Conservation (phyloP, 1,284 basidiomycete genomes). For the Malassezia psittaci region DNA sequence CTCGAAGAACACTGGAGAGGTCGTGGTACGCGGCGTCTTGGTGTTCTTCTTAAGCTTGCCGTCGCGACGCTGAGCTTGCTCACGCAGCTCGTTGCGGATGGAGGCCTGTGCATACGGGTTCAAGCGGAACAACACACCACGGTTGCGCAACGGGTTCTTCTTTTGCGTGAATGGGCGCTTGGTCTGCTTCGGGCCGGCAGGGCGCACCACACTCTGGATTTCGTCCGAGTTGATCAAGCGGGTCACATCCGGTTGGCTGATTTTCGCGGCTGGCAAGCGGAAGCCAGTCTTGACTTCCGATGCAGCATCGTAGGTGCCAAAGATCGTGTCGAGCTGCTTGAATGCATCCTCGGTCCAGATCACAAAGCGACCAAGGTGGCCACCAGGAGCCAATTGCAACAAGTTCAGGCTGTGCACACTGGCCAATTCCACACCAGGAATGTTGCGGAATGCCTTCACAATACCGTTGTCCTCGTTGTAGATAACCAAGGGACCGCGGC, state of each 20-base stretch:
- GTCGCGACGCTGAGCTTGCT: conserved; percentile 36
- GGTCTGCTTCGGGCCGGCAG: conserved; percentile 66
- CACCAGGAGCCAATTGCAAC: conserved; percentile 97
- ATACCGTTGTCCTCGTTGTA: conserved; percentile 98
- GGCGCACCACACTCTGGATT: conserved; percentile 68
- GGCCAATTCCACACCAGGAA: conserved; percentile 95
- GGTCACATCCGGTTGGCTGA: conserved; percentile 90
- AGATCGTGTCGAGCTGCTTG: conserved; percentile 82
- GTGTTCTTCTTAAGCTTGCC: conserved; percentile 33
- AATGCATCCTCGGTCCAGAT: conserved; percentile 99
- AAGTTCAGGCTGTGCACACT: conserved; percentile 91
- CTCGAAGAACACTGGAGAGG: conserved; percentile 63
- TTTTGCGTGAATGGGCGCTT: conserved; percentile 97
- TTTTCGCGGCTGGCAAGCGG: conserved; percentile 60
- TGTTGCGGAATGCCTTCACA: conserved; percentile 94
- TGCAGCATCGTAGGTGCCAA: conserved; percentile 78
- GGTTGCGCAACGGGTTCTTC: conserved; percentile 93
- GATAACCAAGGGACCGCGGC: conserved; percentile 92
- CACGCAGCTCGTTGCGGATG: conserved; percentile 40
- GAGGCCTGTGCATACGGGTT: conserved; percentile 82
- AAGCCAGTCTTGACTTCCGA: conserved; percentile 75
- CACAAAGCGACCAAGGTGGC: conserved; percentile 95
- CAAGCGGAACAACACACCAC: conserved; percentile 89
- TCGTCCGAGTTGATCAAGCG: conserved; percentile 76
- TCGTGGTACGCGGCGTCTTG: conserved; percentile 57